Conservation (phyloP, 179 eudicot species). For the Amaranthus tricolor region DNA sequence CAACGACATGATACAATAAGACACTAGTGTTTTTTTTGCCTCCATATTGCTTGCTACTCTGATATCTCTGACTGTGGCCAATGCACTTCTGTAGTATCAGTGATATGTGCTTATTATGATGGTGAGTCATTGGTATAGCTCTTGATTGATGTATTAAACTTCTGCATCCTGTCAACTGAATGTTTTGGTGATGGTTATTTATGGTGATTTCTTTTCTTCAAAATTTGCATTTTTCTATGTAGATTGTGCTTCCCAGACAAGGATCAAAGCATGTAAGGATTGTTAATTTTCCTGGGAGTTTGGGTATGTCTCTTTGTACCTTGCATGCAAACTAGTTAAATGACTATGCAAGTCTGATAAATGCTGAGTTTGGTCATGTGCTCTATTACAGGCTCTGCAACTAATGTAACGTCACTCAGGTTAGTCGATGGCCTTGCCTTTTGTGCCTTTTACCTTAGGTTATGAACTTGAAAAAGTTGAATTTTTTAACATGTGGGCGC, state of each 20-base stretch:
- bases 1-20: not conserved
- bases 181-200: not conserved
- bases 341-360: not conserved
- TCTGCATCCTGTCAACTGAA: constrained; percentile 2
- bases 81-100: not conserved
- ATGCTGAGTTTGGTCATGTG: not conserved
- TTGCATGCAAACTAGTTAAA: not conserved
- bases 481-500: not conserved
- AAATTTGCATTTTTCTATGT: constrained; percentile 15
- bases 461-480: not conserved
- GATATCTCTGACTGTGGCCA: not conserved
- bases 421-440: constrained; percentile 18
- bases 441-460: not conserved
- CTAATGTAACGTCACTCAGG: constrained; percentile 31
- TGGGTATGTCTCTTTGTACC: constrained; percentile 22
- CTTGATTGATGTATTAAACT: not conserved
- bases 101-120: not conserved
- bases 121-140: not conserved
- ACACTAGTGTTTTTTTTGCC: not conserved
- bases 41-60: not conserved
- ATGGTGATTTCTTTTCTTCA: not conserved
- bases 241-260: constrained; percentile 33
- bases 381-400: constrained; percentile 31
- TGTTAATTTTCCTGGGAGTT: constrained; percentile 21
- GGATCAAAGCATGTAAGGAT: constrained; percentile 27